phyloP scores from a whole-genome alignment of 371 early-diverging fungal species.

The Mucor indicus region DNA sequence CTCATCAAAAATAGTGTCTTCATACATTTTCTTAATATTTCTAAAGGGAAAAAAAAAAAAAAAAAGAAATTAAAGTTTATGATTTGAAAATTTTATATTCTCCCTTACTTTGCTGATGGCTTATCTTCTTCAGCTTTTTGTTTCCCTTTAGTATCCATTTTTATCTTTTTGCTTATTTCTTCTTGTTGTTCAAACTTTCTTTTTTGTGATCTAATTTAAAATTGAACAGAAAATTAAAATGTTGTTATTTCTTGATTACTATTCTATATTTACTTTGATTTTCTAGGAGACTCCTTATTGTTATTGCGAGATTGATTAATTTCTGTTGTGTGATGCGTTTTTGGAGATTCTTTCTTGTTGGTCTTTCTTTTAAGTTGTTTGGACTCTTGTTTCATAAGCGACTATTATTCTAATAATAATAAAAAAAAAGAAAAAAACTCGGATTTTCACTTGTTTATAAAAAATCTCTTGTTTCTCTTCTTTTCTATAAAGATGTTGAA shows the following conservation, averaged over 20 bases:
- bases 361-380: slow-evolving; percentile 15
- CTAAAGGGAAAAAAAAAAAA: too few species aligned
- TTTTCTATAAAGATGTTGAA: too few species aligned
- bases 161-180: slow-evolving; percentile 5
- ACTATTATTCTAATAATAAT: background rate
- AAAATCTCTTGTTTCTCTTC: too few species aligned
- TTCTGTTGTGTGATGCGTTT: background rate
- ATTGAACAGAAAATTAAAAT: too few species aligned
- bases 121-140: slow-evolving; percentile 4
- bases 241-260: background rate
- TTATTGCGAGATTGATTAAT: slow-evolving; percentile 9
- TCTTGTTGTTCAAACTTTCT: slow-evolving; percentile 7
- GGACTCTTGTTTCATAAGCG: slow-evolving; percentile 22
- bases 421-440: background rate
- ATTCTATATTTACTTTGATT: background rate
- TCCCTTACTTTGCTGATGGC: background rate
- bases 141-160: slow-evolving; percentile 10
- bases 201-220: slow-evolving; percentile 7
- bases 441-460: too few species aligned
- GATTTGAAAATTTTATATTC: background rate
- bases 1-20: background rate
- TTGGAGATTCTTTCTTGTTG: slow-evolving; percentile 7
- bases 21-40: too few species aligned
- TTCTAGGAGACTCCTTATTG: slow-evolving; percentile 9
- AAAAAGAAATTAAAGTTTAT: too few species aligned